Evolutionary conservation across 805 yeast genomes (phyloP), one percentile per base, ranked within the genome.

Genomic region (Jamesozyma rosinii): DNA sequence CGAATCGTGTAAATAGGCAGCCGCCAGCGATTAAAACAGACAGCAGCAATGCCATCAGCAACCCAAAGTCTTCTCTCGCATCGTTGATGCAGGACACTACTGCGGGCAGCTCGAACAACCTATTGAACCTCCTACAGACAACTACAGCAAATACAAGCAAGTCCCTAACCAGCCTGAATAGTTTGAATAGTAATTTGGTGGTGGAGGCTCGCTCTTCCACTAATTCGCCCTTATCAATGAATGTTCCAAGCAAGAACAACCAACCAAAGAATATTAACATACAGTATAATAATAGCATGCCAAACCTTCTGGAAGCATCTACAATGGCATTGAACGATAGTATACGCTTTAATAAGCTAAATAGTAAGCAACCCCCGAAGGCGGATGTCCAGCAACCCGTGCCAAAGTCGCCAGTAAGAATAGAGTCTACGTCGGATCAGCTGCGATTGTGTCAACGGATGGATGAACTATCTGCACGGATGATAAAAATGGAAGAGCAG

Each of bases 401-500:
- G 6, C 34, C 18, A 11, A n/a, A n/a, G n/a, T n/a, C n/a, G n/a
- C n/a, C n/a, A n/a, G 34, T 15, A 31, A 13, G 6, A 17, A 31
- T 5, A 15, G 18, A 31, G n/a, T 15, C n/a, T 5, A 13, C 9
- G 5, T 31, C 34, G 6, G 5, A 5, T 15, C 47, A 42, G 43
- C 43, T 58, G 15, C 49, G 58, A 40, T 48, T 59, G 40, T 58
- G 53, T 37, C 65, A 61, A 47, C 51, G 64, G 35, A 51, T 61
- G 60, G 64, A 59, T 38, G 65, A 61, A 24, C 43, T 61, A 24
- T 51, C 60, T 21, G 59, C 57, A 3, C 48, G 65, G 35, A 42
- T 60, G 42, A 53, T 57, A 1, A 50, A 48, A 8, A 52, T 61
- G 64, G 66, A 62, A 33, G 59, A 58, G 41, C 52, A 55, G 46